Base-by-base conservation (phyloP, 1,284 basidiomycete genomes). In the Anthracocystis walkeri region DNA sequence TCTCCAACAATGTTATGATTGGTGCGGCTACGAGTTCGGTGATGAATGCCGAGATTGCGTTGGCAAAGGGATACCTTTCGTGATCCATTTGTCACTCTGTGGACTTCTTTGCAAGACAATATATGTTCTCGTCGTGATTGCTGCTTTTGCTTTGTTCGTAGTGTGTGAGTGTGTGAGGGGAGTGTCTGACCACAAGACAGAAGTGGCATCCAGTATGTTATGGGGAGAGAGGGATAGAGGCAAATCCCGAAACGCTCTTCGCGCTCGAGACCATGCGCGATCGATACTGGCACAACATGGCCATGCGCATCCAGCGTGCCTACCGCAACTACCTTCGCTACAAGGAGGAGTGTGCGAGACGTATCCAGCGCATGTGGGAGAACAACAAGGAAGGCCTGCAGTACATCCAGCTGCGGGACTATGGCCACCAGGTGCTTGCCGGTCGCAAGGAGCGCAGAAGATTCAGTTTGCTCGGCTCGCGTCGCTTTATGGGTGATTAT, bases 211-310 rank as follows among this genome's bases (percentile, higher is more conserved):
- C n/a, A n/a, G n/a, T n/a, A n/a, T n/a, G n/a, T n/a, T 29, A 29
- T 4, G 29, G 29, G 8, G 12, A 11, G 10, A 33, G 31, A 33
- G 31, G 31, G 2, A 6, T 33, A 33, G 31, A 8, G 31, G 31
- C 8, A 33, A 6, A 33, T n/a, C n/a, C n/a, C n/a, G n/a, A n/a
- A n/a, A n/a, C n/a, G 42, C 90, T 99, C 23, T 99, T 99, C 86
- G 97, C 96, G 21, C 88, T 99, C 59, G 96, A 99, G 87, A 95
- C 94, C 21, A 98, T 99, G 94, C 91, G 96, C 58, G 97, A 99
- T 85, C 90, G 93, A 64, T 99, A 99, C 87, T 99, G 97, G 97
- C 97, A 99, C 87, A 98, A 98, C 85, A 99, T 99, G 96, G 96
- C 96, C 0, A 90, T 88, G 44, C 92, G 96, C 53, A 99, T 99